Conservation (phyloP, 495 filamentous ascomycete species). For the Niebla homalea region DNA sequence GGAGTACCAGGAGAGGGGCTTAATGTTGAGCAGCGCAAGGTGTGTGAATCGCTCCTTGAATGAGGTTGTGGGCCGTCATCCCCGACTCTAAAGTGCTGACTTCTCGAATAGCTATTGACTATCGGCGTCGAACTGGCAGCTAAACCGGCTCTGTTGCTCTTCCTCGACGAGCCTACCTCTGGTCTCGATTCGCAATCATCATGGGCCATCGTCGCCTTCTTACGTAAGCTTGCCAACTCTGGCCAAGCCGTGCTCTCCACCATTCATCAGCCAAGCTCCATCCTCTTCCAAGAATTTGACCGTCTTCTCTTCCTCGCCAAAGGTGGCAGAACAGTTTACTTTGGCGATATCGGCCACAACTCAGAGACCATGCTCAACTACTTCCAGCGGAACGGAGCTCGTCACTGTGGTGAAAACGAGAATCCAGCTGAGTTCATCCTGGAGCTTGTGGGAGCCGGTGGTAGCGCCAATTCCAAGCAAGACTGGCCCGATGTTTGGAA, state of each 20-base stretch:
- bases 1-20: constrained; percentile 40
- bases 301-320: constrained; percentile 52
- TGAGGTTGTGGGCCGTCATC: too few relatives aligned
- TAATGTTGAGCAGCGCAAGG: constrained; percentile 50
- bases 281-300: constrained; percentile 65
- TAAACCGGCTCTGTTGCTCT: constrained; percentile 58
- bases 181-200: constrained; percentile 55
- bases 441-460: constrained; percentile 70
- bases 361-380: constrained; percentile 30
- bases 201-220: constrained; percentile 52
- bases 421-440: constrained; percentile 85
- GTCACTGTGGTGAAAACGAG: constrained; percentile 37
- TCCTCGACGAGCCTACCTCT: constrained; percentile 68
- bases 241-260: constrained; percentile 64
- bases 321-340: constrained; percentile 62
- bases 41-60: too few relatives aligned
- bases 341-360: constrained; percentile 54
- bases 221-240: constrained; percentile 50
- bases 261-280: constrained; percentile 64
- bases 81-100: too few relatives aligned
- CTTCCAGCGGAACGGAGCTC: constrained; percentile 37
- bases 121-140: constrained; percentile 59
- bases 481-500: constrained; percentile 56
- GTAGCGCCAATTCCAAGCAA: constrained; percentile 39
- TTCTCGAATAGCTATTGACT: constrained; percentile 45